A percentile compares a stretch with the other conserved stretches of the same genome.
Conservation (phyloP, 495 filamentous ascomycete genomes). For the Aspergillus ostianus region DNA sequence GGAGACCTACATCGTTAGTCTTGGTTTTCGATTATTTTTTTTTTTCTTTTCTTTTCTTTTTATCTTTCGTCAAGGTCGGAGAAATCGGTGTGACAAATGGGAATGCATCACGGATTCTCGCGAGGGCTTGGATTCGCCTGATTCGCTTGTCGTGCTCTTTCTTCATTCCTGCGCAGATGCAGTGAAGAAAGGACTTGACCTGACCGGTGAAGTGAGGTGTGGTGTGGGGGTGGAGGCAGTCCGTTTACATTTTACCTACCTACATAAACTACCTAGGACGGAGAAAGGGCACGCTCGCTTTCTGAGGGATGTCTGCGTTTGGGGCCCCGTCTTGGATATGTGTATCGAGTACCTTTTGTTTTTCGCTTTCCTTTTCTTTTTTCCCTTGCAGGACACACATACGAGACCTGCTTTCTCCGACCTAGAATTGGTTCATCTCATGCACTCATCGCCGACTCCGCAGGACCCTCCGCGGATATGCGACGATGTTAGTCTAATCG, state of each 20-base stretch:
- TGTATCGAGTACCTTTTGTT: background rate
- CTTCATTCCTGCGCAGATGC: conserved; percentile 1
- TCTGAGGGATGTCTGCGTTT: too few relatives aligned
- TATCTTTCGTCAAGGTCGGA: background rate
- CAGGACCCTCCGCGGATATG: background rate
- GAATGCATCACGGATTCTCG: background rate
- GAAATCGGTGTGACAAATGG: conserved; percentile 9
- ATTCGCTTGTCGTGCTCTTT: background rate
- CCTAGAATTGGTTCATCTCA: background rate
- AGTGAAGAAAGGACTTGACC: conserved; percentile 1
- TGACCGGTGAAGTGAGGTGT: background rate
- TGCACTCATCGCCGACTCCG: background rate
- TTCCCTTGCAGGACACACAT: conserved; percentile 10
- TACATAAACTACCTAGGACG: background rate
- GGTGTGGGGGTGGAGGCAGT: background rate
- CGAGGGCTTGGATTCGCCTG: background rate
- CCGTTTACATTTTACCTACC: background rate
- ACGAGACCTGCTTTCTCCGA: background rate
- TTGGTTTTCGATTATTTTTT: too few relatives aligned
- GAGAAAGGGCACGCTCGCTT: background rate
- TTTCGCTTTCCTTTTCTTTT: background rate
- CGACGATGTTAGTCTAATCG: background rate
- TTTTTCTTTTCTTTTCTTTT: background rate
- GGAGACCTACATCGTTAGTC: background rate
- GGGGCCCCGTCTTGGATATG: too few relatives aligned